A percentile compares a stretch with the other conserved stretches of the same genome.
These are phyloP conservation scores for Stagonosporopsis rhizophila DNA, from an alignment of 2,329 filamentous ascomycete species.

Conservation along the genomic window DNA sequence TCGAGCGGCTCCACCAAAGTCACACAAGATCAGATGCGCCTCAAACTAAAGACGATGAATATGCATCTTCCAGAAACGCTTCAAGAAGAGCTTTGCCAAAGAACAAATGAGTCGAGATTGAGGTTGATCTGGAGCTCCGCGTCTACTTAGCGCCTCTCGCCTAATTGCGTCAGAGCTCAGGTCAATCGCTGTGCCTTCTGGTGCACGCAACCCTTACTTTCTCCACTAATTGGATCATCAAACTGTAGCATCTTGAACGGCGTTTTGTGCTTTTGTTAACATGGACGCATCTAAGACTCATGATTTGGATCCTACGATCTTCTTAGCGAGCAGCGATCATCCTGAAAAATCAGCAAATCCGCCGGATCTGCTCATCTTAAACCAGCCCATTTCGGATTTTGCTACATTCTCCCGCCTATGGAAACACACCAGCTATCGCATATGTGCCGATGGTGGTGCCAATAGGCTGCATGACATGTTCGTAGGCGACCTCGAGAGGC, in stretches of 20 bases:
- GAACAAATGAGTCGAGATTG: not conserved
- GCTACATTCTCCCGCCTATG: slow-evolving; percentile 58
- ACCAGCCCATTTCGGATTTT: slow-evolving; percentile 54
- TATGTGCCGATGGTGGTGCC: slow-evolving; percentile 92
- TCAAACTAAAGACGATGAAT: not conserved
- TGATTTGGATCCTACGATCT: slow-evolving; percentile 35
- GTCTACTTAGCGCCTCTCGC: slow-evolving; percentile 12
- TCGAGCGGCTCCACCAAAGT: not conserved
- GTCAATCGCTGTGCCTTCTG: not conserved
- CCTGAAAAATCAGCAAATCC: slow-evolving; percentile 25
- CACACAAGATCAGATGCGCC: not conserved
- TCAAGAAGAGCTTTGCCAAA: not conserved
- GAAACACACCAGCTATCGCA: slow-evolving; percentile 64
- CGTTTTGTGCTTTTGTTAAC: not conserved
- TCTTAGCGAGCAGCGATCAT: slow-evolving; percentile 31
- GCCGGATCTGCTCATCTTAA: slow-evolving; percentile 55
- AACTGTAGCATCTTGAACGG: not conserved
- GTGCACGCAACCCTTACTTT: not conserved
- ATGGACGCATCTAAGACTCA: slow-evolving; percentile 26
- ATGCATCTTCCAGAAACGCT: not conserved
- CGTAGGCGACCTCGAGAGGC: slow-evolving; percentile 29
- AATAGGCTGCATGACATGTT: slow-evolving; percentile 72
- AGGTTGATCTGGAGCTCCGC: not conserved
- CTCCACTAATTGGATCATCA: not conserved
- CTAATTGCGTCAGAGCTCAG: slow-evolving; percentile 5